Evolutionary conservation across 2,329 filamentous ascomycete species (phyloP).

Genomic region (Colletotrichum sp.): DNA sequence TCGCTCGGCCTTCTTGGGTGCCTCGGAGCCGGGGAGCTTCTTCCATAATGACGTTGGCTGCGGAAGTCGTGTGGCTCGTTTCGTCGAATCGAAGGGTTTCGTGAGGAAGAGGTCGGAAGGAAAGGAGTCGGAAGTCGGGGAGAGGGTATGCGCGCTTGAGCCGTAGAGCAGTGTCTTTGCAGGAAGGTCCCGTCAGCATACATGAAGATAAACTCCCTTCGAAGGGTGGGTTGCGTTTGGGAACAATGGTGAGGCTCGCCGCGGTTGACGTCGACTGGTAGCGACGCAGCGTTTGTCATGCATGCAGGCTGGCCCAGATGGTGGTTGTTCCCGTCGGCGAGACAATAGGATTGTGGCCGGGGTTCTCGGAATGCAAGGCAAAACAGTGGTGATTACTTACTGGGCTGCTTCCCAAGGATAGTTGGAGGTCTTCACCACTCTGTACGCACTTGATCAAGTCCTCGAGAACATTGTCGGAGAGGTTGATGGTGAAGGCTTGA

Average conservation of each 20-base stretch:
- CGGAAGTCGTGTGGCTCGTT: constrained; percentile 53
- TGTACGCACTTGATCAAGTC: constrained; percentile 66
- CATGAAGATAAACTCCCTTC: background rate
- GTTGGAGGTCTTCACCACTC: constrained; percentile 59
- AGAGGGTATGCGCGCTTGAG: constrained; percentile 52
- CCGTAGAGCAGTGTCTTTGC: constrained; percentile 60
- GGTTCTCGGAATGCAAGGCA: background rate
- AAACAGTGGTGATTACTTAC: constrained; percentile 49
- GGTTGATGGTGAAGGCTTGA: constrained; percentile 63
- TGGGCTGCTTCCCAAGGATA: constrained; percentile 62
- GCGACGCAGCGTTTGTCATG: constrained; percentile 1
- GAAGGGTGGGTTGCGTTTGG: background rate
- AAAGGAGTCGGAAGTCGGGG: constrained; percentile 47
- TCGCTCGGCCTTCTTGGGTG: constrained; percentile 34
- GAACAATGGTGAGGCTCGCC: background rate
- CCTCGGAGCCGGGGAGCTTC: constrained; percentile 27
- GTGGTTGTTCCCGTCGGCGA: background rate
- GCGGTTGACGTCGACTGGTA: background rate
- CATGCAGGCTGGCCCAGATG: background rate
- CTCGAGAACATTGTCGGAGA: constrained; percentile 64
- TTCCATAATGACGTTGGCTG: constrained; percentile 57
- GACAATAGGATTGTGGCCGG: constrained; percentile 5
- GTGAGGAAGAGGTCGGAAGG: constrained; percentile 63
- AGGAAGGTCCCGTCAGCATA: constrained; percentile 1
- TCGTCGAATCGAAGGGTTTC: constrained; percentile 51